Percentiles rank a stretch among this genome's conserved stretches.
Evolutionary conservation across 805 yeast species (phyloP).

Genomic region (Metschnikowia picachoensis): DNA sequence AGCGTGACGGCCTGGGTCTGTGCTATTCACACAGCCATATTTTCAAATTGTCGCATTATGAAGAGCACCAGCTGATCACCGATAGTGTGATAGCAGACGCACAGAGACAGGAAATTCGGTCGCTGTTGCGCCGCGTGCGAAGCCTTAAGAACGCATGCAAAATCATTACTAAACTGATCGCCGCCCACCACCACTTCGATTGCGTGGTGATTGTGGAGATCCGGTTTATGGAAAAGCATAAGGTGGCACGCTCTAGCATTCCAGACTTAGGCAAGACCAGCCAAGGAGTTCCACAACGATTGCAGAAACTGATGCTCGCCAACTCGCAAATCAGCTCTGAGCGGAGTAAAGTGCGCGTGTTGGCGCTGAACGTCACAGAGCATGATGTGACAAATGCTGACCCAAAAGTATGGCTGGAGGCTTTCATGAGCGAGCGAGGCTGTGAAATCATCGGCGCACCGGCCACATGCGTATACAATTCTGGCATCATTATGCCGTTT

Average conservation of each 20-base stretch:
- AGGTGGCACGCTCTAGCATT: background rate
- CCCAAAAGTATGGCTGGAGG: slow-evolving; percentile 38
- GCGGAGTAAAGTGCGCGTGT: slow-evolving; percentile 33
- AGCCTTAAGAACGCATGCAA: slow-evolving; percentile 44
- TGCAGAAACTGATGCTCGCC: slow-evolving; percentile 5
- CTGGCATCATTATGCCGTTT: slow-evolving; percentile 55
- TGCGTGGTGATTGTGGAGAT: slow-evolving; percentile 51
- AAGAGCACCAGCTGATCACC: slow-evolving; percentile 3
- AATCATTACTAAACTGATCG: slow-evolving; percentile 34
- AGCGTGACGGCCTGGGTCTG: slow-evolving; percentile 62
- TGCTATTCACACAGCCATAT: slow-evolving; percentile 51
- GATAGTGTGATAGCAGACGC: slow-evolving; percentile 1
- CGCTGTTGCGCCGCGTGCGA: slow-evolving; percentile 28
- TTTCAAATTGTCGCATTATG: slow-evolving; percentile 37
- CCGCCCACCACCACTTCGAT: slow-evolving; percentile 32
- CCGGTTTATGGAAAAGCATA: slow-evolving; percentile 44
- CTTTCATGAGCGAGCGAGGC: slow-evolving; percentile 53
- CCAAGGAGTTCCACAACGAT: slow-evolving; percentile 11
- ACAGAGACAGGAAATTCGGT: slow-evolving; percentile 16
- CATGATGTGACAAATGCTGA: slow-evolving; percentile 27
- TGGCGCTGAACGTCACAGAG: slow-evolving; percentile 39
- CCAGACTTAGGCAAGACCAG: background rate
- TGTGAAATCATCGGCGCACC: slow-evolving; percentile 35
- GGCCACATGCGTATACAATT: slow-evolving; percentile 31
- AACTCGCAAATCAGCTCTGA: slow-evolving; percentile 3